phyloP scores from a whole-genome alignment of 202 grass and related monocot species.

The Schoenoplectus tabernaemontani region DNA sequence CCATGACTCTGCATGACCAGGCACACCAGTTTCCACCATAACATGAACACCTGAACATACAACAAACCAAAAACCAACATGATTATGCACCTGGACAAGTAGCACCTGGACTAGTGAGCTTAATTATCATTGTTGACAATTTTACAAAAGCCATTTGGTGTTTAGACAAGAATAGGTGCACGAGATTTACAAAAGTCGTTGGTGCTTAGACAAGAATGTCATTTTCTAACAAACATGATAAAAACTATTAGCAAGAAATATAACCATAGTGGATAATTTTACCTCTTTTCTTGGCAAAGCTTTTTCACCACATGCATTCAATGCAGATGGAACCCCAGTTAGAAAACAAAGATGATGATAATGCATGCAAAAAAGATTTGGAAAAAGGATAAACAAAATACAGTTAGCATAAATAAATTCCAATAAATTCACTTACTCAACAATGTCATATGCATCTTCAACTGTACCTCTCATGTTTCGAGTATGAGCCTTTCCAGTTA shows the following conservation, averaged over 20 bases:
- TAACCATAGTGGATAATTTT: slow-evolving; percentile 21
- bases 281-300: slow-evolving; percentile 95
- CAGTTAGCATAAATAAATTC: background rate
- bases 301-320: slow-evolving; percentile 36
- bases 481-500: slow-evolving; percentile 87
- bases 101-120: background rate
- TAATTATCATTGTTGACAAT: background rate
- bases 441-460: slow-evolving; percentile 82
- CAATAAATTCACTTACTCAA: slow-evolving; percentile 49
- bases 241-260: too few relatives aligned
- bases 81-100: background rate
- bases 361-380: slow-evolving; percentile 14
- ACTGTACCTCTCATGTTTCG: slow-evolving; percentile 73
- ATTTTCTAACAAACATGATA: background rate
- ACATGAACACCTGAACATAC: slow-evolving; percentile 65
- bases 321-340: slow-evolving; percentile 23
- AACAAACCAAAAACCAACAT: slow-evolving; percentile 1
- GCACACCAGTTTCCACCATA: slow-evolving; percentile 88
- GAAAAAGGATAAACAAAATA: too few relatives aligned
- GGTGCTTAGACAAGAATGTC: background rate
- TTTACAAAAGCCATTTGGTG: background rate
- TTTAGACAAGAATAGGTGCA: background rate
- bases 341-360: slow-evolving; percentile 10
- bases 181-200: too few relatives aligned
- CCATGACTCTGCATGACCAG: slow-evolving; percentile 89